These are phyloP conservation scores for Globisporangium recalcitrans DNA, from an alignment of 352 stramenopile genomes.

Conservation along the genomic window DNA sequence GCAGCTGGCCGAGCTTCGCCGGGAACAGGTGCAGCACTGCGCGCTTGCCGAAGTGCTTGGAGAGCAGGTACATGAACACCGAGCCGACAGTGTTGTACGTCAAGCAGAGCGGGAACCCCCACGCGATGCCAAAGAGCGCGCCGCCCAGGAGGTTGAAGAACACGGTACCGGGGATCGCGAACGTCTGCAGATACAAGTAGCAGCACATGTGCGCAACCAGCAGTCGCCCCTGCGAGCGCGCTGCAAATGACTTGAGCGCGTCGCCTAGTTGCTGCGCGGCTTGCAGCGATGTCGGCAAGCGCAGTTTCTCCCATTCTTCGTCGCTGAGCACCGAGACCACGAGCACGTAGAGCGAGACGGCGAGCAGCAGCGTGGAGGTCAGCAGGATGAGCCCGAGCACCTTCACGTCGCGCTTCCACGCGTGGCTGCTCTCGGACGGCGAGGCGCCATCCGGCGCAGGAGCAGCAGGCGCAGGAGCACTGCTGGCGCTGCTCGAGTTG, in stretches of 20 bases:
- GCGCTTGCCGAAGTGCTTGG: slow-evolving; percentile 43
- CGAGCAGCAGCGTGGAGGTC: slow-evolving; percentile 28
- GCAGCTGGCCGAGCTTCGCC: slow-evolving; percentile 41
- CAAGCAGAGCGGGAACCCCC: slow-evolving; percentile 70
- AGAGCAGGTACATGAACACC: slow-evolving; percentile 73
- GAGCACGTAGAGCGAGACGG: slow-evolving; percentile 42
- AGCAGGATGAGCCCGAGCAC: slow-evolving; percentile 42
- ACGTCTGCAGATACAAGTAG: slow-evolving; percentile 79
- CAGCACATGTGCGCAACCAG: slow-evolving; percentile 64
- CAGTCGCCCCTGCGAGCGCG: slow-evolving; percentile 30
- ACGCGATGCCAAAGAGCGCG: slow-evolving; percentile 61
- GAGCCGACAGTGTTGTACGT: slow-evolving; percentile 80
- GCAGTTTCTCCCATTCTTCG: slow-evolving; percentile 47
- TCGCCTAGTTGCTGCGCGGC: slow-evolving; percentile 60
- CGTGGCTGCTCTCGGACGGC: slow-evolving; percentile 2
- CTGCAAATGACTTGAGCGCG: slow-evolving; percentile 49
- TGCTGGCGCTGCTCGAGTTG: slow-evolving; percentile 3
- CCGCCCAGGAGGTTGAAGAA: slow-evolving; percentile 79
- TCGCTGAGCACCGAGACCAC: slow-evolving; percentile 49
- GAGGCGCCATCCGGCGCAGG: background rate
- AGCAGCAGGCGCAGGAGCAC: background rate
- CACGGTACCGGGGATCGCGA: slow-evolving; percentile 72
- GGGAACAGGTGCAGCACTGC: slow-evolving; percentile 54
- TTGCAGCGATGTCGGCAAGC: slow-evolving; percentile 54
- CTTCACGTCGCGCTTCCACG: slow-evolving; percentile 50